phyloP scores from a whole-genome alignment of 2,329 filamentous ascomycete genomes.

The Orbilia blumenaviensis region DNA sequence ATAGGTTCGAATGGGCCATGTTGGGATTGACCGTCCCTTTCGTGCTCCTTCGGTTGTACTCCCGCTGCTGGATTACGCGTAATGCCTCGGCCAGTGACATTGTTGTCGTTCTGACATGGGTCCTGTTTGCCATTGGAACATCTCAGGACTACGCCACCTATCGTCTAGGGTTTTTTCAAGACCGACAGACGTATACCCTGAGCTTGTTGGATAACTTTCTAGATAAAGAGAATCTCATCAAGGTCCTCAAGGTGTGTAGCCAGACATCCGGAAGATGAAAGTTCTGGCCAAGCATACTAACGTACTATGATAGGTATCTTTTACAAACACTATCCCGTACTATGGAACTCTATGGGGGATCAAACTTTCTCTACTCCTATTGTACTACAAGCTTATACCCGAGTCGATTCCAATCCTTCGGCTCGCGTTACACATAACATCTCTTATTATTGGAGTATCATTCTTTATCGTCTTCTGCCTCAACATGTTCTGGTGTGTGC shows the following conservation, averaged over 20 bases:
- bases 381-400: constrained; percentile 53
- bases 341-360: constrained; percentile 48
- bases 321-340: constrained; percentile 45
- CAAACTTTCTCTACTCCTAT: constrained; percentile 45
- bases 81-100: constrained; percentile 51
- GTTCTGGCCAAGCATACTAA: background rate
- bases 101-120: constrained; percentile 43
- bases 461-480: constrained; percentile 41
- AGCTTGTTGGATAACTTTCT: constrained; percentile 31
- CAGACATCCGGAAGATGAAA: background rate
- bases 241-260: constrained; percentile 38
- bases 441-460: constrained; percentile 24
- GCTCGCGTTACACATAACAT: constrained; percentile 46
- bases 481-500: constrained; percentile 52
- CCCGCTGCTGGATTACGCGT: constrained; percentile 53
- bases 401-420: constrained; percentile 49
- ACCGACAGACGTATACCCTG: constrained; percentile 19
- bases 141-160: constrained; percentile 39
- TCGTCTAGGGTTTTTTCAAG: constrained; percentile 32
- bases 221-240: constrained; percentile 34
- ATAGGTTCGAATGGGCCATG: constrained; percentile 52
- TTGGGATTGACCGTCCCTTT: constrained; percentile 52
- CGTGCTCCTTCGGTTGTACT: constrained; percentile 53
- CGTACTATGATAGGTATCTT: constrained; percentile 30
- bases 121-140: constrained; percentile 47